Evolutionary conservation across 31 red algal species (phyloP), one percentile per base, ranked within the genome.

Genomic region (Odonthalia washingtoniensis): DNA sequence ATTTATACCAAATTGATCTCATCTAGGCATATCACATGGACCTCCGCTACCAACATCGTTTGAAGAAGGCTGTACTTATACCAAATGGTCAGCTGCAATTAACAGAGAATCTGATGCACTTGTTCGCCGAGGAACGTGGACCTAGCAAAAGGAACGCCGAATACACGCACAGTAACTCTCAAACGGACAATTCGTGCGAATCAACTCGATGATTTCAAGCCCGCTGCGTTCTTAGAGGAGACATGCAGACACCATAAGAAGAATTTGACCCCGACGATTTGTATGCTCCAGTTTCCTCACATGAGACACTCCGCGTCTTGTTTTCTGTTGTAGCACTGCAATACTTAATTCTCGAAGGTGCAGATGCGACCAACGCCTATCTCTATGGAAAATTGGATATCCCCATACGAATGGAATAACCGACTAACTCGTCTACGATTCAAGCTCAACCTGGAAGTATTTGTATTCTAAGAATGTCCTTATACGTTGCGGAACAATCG

Each of bases 81-180:
- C 66, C 12, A 37, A 70, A 70, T 70, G 66, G 66, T 6, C 28
- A 28, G 34, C n/a, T 9, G 66, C 66, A 12, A 70, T 70, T 27
- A 49, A 83, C 57, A 5, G 62, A 37, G 80, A 83, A 68, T 83
- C 35, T 83, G 4, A 40, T 2, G 80, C 62, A 35, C 62, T 69
- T 1, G 3, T 83, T 1, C 5, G 61, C 2, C 53, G 80, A 40
- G 62, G 35, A 28, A 83, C 80, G 3, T 83, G 80, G 53, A 69
- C 32, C 42, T 68, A 33, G 40, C 68, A 2, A 3, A 37, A 9
- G 21, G 17, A 40, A 35, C 12, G 3, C 53, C 53, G 12, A 61
- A 49, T 21, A 67, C 36, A 31, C 3, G 32, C 3, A 52, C 80
- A 5, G 28, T 83, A 4, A 52, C 53, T 1, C 68, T 68, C 26